A percentile compares a stretch with the other conserved stretches of the same genome.
Conservation (phyloP, 2,329 filamentous ascomycete genomes). For the Monosporascus sp. region DNA sequence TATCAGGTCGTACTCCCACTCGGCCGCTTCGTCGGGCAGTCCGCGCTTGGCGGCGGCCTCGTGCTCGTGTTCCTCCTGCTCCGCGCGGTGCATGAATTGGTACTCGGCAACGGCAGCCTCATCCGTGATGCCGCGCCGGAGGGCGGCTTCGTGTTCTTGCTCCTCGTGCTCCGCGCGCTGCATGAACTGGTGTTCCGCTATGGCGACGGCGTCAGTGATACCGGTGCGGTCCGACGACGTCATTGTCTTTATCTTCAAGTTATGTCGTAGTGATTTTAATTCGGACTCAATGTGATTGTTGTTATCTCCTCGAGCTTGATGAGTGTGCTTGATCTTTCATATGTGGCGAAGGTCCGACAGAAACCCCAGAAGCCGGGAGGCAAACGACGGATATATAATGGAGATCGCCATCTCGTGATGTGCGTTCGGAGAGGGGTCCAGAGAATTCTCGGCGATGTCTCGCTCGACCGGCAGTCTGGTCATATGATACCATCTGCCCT, state of each 20-base stretch:
- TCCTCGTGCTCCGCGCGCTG: neutral
- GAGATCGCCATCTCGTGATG: neutral
- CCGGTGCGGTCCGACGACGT: neutral
- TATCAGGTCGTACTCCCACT: slow-evolving; percentile 25
- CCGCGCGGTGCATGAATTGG: slow-evolving; percentile 27
- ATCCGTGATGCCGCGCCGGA: slow-evolving; percentile 22
- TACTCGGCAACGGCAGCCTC: slow-evolving; percentile 17
- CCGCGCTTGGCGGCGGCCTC: slow-evolving; percentile 24
- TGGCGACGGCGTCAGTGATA: neutral
- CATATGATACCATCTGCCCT: neutral
- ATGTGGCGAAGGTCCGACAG: neutral
- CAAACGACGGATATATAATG: neutral
- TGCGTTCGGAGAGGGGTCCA: neutral
- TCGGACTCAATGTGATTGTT: neutral
- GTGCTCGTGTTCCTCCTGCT: slow-evolving; percentile 26
- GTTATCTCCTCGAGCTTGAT: neutral
- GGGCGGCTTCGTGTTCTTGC: too few relatives aligned
- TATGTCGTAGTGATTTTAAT: neutral
- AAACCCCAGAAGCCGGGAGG: neutral
- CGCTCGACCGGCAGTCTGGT: neutral
- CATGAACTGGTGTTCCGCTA: neutral
- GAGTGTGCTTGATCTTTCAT: neutral
- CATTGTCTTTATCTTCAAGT: neutral
- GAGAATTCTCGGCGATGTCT: neutral
- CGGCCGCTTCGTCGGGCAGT: slow-evolving; percentile 19